A percentile compares a stretch with the other conserved stretches of the same genome.
Conservation (phyloP, 257 asterid genomes). For the Plantago major region DNA sequence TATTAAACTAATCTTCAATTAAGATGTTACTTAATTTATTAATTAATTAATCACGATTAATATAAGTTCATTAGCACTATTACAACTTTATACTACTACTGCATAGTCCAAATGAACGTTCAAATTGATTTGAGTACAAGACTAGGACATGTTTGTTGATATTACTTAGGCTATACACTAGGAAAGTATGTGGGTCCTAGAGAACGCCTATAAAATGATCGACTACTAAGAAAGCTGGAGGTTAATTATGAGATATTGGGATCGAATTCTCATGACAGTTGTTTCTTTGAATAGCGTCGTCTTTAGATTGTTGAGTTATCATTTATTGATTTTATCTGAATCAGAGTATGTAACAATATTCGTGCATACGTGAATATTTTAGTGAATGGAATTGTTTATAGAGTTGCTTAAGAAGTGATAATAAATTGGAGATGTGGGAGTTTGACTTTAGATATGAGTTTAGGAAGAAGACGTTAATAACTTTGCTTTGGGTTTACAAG, state of each 20-base stretch:
- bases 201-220: too few relatives aligned
- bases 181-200: neutral
- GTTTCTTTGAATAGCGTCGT: too few relatives aligned
- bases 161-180: neutral
- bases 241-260: too few relatives aligned
- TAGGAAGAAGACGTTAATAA: neutral
- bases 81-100: neutral
- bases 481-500: slow-evolving; percentile 12
- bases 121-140: slow-evolving; percentile 10
- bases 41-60: neutral
- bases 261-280: too few relatives aligned
- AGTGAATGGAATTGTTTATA: too few relatives aligned
- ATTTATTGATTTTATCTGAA: too few relatives aligned
- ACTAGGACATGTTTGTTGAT: slow-evolving; percentile 1
- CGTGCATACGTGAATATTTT: too few relatives aligned
- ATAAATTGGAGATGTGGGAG: slow-evolving; percentile 4
- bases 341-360: too few relatives aligned
- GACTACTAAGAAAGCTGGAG: too few relatives aligned
- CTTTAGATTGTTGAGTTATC: too few relatives aligned
- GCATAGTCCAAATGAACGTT: slow-evolving; percentile 9
- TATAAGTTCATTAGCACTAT: too few relatives aligned
- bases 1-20: neutral
- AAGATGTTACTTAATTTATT: too few relatives aligned
- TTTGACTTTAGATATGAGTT: slow-evolving; percentile 3
- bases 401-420: neutral